These are phyloP conservation scores for Panicum virgatum DNA, from an alignment of 202 grass and related monocot species.

Conservation along the genomic window DNA sequence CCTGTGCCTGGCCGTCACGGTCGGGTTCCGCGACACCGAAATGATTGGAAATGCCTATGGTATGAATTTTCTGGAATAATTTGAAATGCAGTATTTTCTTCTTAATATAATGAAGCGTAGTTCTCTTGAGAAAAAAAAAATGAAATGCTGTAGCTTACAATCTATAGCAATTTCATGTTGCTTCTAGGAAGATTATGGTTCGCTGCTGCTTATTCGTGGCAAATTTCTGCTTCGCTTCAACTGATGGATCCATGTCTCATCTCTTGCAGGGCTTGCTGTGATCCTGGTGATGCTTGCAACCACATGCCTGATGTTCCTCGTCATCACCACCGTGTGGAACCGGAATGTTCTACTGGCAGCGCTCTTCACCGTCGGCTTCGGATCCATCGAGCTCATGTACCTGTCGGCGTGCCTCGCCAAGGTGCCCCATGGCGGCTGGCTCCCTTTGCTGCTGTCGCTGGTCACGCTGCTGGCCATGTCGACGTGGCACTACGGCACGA, in stretches of 20 bases:
- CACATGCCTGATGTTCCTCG: constrained; percentile 87
- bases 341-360: constrained; percentile 41
- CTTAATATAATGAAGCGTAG: too few relatives aligned
- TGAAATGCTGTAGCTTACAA: neutral
- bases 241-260: neutral
- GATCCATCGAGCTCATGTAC: constrained; percentile 76
- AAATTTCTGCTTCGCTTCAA: neutral
- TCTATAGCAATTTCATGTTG: neutral
- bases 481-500: constrained; percentile 88
- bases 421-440: constrained; percentile 79
- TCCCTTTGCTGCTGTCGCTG: constrained; percentile 65
- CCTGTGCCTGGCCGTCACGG: constrained; percentile 64
- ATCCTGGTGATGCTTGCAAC: constrained; percentile 85
- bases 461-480: constrained; percentile 63
- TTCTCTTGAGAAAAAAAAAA: too few relatives aligned
- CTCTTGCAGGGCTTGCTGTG: constrained; percentile 69
- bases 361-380: constrained; percentile 68
- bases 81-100: neutral
- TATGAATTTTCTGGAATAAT: constrained; percentile 11
- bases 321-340: constrained; percentile 82
- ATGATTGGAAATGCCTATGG: constrained; percentile 97
- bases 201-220: neutral
- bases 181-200: neutral
- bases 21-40: constrained; percentile 75
- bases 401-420: constrained; percentile 73